These are phyloP conservation scores for Xylaria sp. DNA, from an alignment of 2,329 filamentous ascomycete species.

Conservation along the genomic window DNA sequence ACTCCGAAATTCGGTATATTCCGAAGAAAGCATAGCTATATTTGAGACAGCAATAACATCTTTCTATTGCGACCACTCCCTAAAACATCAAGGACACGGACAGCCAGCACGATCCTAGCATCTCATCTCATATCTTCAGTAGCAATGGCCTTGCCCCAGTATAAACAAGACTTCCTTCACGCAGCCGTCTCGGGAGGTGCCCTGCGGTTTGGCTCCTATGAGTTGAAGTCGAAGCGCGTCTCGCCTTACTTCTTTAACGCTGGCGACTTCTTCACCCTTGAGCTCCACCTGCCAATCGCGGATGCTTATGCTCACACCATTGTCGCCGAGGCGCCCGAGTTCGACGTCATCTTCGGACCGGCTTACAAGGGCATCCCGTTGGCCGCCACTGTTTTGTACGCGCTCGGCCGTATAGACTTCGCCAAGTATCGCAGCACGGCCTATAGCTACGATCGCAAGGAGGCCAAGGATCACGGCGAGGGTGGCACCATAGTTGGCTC, in stretches of 20 bases:
- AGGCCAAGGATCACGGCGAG: slow-evolving; percentile 95
- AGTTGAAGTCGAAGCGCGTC: slow-evolving; percentile 89
- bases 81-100: background rate
- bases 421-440: slow-evolving; percentile 74
- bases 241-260: slow-evolving; percentile 99
- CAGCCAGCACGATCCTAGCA: background rate
- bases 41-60: background rate
- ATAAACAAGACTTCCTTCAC: slow-evolving; percentile 79
- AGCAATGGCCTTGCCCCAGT: slow-evolving; percentile 64
- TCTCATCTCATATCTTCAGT: slow-evolving; percentile 9
- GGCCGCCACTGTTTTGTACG: slow-evolving; percentile 79
- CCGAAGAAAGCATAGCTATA: background rate
- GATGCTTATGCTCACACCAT: slow-evolving; percentile 81
- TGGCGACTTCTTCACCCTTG: slow-evolving; percentile 85
- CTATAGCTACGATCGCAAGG: slow-evolving; percentile 96
- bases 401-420: slow-evolving; percentile 76
- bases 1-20: background rate
- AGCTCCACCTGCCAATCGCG: slow-evolving; percentile 80
- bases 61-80: background rate
- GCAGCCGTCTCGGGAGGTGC: slow-evolving; percentile 75
- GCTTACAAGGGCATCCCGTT: slow-evolving; percentile 98
- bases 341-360: slow-evolving; percentile 92
- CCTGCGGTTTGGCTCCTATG: slow-evolving; percentile 85
- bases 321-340: slow-evolving; percentile 59
- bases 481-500: slow-evolving; percentile 93